Base-by-base conservation (phyloP, 441 rosid genomes). In the Theobroma grandiflorum region DNA sequence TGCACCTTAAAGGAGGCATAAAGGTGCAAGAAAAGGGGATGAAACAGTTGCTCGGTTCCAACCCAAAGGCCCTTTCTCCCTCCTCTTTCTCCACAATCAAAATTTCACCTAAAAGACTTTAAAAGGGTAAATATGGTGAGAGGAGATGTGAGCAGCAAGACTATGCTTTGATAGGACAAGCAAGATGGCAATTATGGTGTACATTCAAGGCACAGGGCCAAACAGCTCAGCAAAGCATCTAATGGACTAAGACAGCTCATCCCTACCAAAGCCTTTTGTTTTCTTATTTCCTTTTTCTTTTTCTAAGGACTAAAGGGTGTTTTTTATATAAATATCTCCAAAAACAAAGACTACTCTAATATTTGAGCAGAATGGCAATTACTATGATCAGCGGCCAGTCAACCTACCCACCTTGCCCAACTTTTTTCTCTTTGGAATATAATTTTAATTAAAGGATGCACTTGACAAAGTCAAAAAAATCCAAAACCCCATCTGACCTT, bases 241-340 rank as follows among this genome's bases (percentile, higher is more conserved):
- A 31, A 33, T 78, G 75, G 79, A 78, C 18, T 59, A 45, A 18
- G 84, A 84, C 87, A 84, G 57, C 82, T 79, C 80, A 78, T 64
- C 84, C 68, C 80, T 37, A 62, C 72, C 63, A 10, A 62, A 40
- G 1, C 2, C 0, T 11, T 8, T 8, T 31, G 4, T 31, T 62
- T n/a, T 2, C 7, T 4, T 20, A 43, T 20, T 11, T 22, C 35
- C 12, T 20, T 20, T 43, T 37, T 16, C 20, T 5, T 37, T 38
- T 38, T 35, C 43, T 18, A 14, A 14, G 3, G 33, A 3, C 4
- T 52, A 52, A 18, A 18, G 18, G 18, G 9, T 53, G 18, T 53
- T 53, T 5, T 22, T 22, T 59, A 9, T 26, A 22, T 22, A 22
- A 3, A 8, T 26, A 26, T 26, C 5, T 31, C 6, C 2, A 31